These are phyloP conservation scores for Berkeleyomyces basicola DNA, from an alignment of 2,329 filamentous ascomycete species.

Conservation along the genomic window DNA sequence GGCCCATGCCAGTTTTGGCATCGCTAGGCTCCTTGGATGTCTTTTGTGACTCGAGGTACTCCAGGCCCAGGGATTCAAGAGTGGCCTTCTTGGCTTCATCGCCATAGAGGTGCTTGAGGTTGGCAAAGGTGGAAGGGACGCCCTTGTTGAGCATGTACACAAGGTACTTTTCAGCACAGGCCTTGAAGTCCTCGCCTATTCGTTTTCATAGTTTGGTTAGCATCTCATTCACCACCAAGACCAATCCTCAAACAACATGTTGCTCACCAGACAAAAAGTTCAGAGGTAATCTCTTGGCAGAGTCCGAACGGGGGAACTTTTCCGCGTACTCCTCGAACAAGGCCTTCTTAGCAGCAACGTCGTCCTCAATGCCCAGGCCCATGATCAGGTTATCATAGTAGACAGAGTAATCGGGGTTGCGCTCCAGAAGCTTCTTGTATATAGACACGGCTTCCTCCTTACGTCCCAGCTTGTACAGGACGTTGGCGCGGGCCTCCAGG, in stretches of 20 bases:
- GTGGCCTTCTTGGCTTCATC: slow-evolving; percentile 62
- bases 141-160: slow-evolving; percentile 77
- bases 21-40: slow-evolving; percentile 43
- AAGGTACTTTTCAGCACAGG: slow-evolving; percentile 64
- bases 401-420: slow-evolving; percentile 71
- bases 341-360: slow-evolving; percentile 48
- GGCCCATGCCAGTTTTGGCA: slow-evolving; percentile 26
- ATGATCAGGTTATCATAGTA: slow-evolving; percentile 72
- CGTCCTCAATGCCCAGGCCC: slow-evolving; percentile 44
- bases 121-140: slow-evolving; percentile 89
- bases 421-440: slow-evolving; percentile 64
- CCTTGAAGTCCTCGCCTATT: slow-evolving; percentile 59
- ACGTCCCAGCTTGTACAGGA: slow-evolving; percentile 59
- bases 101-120: slow-evolving; percentile 82
- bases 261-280: slow-evolving; percentile 61
- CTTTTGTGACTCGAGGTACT: slow-evolving; percentile 46
- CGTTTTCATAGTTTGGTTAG: slow-evolving; percentile 12
- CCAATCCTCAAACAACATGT: neutral
- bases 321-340: slow-evolving; percentile 63
- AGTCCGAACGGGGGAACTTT: slow-evolving; percentile 70
- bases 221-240: neutral
- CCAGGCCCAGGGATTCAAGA: slow-evolving; percentile 58
- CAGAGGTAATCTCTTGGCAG: slow-evolving; percentile 68
- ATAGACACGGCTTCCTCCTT: slow-evolving; percentile 68
- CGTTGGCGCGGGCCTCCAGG: slow-evolving; percentile 72